Evolutionary conservation across 2,329 filamentous ascomycete species (phyloP).

Genomic region (Neonectria sp.): DNA sequence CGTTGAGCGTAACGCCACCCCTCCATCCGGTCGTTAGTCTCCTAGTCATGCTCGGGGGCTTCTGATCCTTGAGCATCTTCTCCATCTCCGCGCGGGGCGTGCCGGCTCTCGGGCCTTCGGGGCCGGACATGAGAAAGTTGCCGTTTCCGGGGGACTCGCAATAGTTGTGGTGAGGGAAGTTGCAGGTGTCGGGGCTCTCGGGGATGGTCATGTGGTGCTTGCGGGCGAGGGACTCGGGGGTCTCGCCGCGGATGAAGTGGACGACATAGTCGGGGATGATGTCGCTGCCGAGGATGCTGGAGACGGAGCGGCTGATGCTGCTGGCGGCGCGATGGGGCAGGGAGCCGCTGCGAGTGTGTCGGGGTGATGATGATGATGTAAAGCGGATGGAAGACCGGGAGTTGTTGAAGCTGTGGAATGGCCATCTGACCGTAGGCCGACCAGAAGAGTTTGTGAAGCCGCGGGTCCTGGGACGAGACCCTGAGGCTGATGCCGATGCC

Average conservation of each 20-base stretch:
- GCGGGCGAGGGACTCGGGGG: slow-evolving; percentile 65
- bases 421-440: slow-evolving; percentile 46
- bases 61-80: slow-evolving; percentile 43
- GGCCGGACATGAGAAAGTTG: slow-evolving; percentile 26
- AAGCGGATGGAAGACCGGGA: slow-evolving; percentile 45
- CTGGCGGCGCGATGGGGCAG: slow-evolving; percentile 45
- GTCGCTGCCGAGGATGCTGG: slow-evolving; percentile 56
- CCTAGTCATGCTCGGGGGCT: slow-evolving; percentile 45
- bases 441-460: slow-evolving; percentile 47
- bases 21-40: slow-evolving; percentile 61
- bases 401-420: slow-evolving; percentile 49
- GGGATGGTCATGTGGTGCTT: slow-evolving; percentile 52
- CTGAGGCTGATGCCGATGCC: slow-evolving; percentile 34
- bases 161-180: slow-evolving; percentile 36
- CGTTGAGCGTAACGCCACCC: slow-evolving; percentile 62
- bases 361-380: slow-evolving; percentile 35
- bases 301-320: slow-evolving; percentile 49
- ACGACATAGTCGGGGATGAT: slow-evolving; percentile 70
- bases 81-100: slow-evolving; percentile 45
- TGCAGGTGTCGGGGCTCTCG: slow-evolving; percentile 46
- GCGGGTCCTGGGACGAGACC: slow-evolving; percentile 40
- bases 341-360: slow-evolving; percentile 41
- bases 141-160: slow-evolving; percentile 32
- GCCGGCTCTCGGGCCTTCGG: slow-evolving; percentile 36
- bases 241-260: slow-evolving; percentile 70